Evolutionary conservation across 345 rosid genomes (phyloP).

Genomic region (Hibiscus trionum): DNA sequence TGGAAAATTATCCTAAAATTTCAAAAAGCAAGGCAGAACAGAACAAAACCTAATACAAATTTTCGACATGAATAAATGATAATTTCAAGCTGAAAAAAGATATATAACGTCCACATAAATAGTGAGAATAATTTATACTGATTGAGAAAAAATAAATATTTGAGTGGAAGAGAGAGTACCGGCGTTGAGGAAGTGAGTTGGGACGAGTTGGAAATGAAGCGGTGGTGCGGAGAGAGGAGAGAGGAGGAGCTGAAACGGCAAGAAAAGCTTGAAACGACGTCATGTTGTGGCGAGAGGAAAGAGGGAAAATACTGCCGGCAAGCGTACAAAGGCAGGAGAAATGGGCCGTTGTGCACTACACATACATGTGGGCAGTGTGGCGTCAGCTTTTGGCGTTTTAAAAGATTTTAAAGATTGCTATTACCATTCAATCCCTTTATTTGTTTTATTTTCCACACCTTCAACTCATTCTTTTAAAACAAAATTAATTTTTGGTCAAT

Average conservation of each 20-base stretch:
- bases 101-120: not conserved
- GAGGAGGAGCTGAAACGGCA: constrained; percentile 17
- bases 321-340: not conserved
- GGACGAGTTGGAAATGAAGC: constrained; percentile 27
- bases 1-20: not conserved
- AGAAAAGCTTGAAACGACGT: constrained; percentile 21
- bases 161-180: constrained; percentile 14
- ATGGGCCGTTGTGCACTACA: not conserved
- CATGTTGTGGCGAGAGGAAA: constrained; percentile 13
- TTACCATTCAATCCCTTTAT: not conserved
- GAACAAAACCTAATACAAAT: not conserved
- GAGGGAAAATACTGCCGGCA: not conserved
- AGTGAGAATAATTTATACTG: not conserved
- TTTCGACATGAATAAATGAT: not conserved
- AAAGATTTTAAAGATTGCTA: not conserved
- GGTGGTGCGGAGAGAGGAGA: constrained; percentile 14
- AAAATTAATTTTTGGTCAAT: too few species aligned
- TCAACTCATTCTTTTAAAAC: too few species aligned
- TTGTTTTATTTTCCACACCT: not conserved
- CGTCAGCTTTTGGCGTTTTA: not conserved
- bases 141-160: not conserved
- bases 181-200: constrained; percentile 16
- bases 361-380: not conserved
- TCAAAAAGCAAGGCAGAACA: not conserved
- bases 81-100: not conserved